Percentiles rank a stretch among this genome's conserved stretches.
Evolutionary conservation across 768 basidiomycete species (phyloP).

Genomic region (Russula dissimulans): DNA sequence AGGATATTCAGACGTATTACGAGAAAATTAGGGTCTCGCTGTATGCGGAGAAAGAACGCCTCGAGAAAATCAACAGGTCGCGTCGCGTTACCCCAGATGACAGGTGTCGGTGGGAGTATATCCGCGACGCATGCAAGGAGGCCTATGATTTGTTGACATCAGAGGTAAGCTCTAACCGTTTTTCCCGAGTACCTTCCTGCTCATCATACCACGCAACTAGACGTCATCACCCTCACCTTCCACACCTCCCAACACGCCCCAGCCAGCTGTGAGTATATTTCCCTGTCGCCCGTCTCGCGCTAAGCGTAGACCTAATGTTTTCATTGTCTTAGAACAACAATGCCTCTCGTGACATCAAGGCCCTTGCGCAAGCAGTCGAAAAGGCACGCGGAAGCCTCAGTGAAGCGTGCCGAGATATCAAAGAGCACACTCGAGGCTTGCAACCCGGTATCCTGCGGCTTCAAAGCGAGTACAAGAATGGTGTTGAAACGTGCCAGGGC

Average conservation of each 20-base stretch:
- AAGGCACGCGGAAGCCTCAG: not conserved
- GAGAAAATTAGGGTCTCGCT: constrained; percentile 3
- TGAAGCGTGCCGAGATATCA: not conserved
- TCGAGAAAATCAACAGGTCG: not conserved
- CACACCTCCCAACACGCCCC: not conserved
- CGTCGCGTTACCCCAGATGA: constrained; percentile 7
- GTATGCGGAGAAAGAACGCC: not conserved
- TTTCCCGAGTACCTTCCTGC: not conserved
- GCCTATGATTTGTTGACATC: not conserved
- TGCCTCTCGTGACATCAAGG: constrained; percentile 1
- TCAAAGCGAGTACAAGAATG: constrained; percentile 1
- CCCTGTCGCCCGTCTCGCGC: too few species aligned
- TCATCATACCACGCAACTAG: not conserved
- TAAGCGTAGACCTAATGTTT: not conserved
- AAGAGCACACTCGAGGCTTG: not conserved
- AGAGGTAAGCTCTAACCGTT: not conserved
- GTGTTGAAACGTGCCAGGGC: not conserved
- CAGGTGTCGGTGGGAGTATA: constrained; percentile 9
- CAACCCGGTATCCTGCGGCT: not conserved
- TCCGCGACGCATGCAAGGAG: constrained; percentile 8
- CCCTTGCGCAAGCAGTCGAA: not conserved
- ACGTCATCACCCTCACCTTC: too few species aligned
- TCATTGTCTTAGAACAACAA: constrained; percentile 1
- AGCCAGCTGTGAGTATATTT: not conserved
- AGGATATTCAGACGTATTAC: constrained; percentile 9